Conservation (phyloP, 164 flowering plant species). For the Houttuynia cordata region DNA sequence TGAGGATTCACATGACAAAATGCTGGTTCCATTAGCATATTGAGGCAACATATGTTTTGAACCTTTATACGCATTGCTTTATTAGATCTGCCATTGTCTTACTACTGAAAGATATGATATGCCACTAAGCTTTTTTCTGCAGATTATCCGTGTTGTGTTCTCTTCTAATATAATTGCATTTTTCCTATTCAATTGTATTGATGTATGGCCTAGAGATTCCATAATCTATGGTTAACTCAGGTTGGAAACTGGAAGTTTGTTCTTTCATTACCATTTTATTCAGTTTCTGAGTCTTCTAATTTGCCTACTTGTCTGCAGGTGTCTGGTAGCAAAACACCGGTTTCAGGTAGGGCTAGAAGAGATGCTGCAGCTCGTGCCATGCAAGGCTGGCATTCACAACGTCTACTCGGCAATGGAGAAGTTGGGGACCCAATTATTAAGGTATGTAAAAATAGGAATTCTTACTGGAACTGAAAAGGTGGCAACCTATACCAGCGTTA, state of each 20-base stretch:
- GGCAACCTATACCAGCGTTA: background rate
- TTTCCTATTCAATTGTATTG: background rate
- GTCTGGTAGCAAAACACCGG: slow-evolving; percentile 36
- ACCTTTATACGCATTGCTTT: too few relatives aligned
- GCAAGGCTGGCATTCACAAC: slow-evolving; percentile 96
- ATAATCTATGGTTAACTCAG: too few relatives aligned
- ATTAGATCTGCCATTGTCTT: too few relatives aligned
- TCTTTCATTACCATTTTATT: background rate
- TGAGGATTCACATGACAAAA: too few relatives aligned
- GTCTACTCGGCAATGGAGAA: slow-evolving; percentile 75
- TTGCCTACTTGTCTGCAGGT: slow-evolving; percentile 13
- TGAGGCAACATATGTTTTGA: too few relatives aligned
- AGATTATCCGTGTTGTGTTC: background rate
- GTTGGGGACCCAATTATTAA: slow-evolving; percentile 68
- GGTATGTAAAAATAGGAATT: slow-evolving; percentile 24
- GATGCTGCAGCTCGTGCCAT: slow-evolving; percentile 98
- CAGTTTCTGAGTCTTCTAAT: background rate
- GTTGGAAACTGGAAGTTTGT: too few relatives aligned
- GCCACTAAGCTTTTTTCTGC: background rate
- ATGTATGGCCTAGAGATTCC: background rate
- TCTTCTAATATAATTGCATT: too few relatives aligned
- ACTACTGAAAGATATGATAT: too few relatives aligned
- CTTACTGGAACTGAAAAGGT: background rate
- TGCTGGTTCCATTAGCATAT: too few relatives aligned
- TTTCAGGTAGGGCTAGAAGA: slow-evolving; percentile 73